These are phyloP conservation scores for Backusella psychrophila DNA, from an alignment of 192 early-diverging fungal species.

Conservation along the genomic window DNA sequence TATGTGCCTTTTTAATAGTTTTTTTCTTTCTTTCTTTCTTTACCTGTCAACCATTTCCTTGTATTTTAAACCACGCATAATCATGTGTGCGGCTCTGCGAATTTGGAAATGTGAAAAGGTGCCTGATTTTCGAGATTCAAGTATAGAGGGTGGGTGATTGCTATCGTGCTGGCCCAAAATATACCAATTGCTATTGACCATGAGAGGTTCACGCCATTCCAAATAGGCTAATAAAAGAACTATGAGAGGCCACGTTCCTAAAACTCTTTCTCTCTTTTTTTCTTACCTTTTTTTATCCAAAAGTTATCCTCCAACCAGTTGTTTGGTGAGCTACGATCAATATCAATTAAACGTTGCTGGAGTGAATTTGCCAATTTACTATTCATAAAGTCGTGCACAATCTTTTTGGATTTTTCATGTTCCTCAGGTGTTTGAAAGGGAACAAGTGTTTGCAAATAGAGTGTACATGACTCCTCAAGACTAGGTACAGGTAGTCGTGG, in stretches of 20 bases:
- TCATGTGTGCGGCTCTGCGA: slow-evolving; percentile 73
- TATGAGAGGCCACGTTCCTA: slow-evolving; percentile 24
- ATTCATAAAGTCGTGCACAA: slow-evolving; percentile 47
- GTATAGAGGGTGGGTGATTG: slow-evolving; percentile 45
- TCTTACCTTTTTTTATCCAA: slow-evolving; percentile 54
- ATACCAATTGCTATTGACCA: slow-evolving; percentile 92
- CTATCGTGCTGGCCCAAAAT: slow-evolving; percentile 63
- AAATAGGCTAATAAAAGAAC: slow-evolving; percentile 60
- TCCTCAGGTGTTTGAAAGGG: slow-evolving; percentile 51
- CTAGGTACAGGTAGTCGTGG: slow-evolving; percentile 62
- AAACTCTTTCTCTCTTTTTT: not conserved
- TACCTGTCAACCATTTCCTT: slow-evolving; percentile 71
- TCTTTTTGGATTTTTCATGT: slow-evolving; percentile 40
- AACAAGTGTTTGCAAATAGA: slow-evolving; percentile 56
- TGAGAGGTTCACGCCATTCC: slow-evolving; percentile 74
- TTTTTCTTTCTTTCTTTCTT: not conserved
- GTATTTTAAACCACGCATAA: slow-evolving; percentile 65
- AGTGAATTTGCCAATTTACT: slow-evolving; percentile 39
- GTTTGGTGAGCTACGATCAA: slow-evolving; percentile 54
- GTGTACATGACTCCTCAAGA: slow-evolving; percentile 52
- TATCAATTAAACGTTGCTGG: slow-evolving; percentile 61
- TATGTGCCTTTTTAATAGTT: not conserved
- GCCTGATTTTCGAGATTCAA: slow-evolving; percentile 32
- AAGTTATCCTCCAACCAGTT: slow-evolving; percentile 72
- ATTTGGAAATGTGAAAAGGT: slow-evolving; percentile 79